These are phyloP conservation scores for Emergomyces pasteurianus DNA, from an alignment of 2,329 filamentous ascomycete species.

Conservation along the genomic window DNA sequence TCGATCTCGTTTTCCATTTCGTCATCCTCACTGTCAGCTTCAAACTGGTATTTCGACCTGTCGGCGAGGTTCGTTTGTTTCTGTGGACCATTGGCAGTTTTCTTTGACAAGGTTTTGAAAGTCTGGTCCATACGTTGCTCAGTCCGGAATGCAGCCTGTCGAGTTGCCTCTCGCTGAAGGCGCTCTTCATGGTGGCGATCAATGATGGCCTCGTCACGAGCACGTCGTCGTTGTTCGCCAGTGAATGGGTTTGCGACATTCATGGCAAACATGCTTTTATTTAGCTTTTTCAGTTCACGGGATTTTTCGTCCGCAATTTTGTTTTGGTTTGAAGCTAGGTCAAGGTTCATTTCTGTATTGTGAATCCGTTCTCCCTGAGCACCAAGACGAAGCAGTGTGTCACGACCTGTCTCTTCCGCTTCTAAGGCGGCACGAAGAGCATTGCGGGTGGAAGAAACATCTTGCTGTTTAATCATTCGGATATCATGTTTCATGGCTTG, in stretches of 20 bases:
- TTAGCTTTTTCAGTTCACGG: slow-evolving; percentile 70
- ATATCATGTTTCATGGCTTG: slow-evolving; percentile 63
- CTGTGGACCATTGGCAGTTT: slow-evolving; percentile 35
- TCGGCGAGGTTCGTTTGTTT: slow-evolving; percentile 44
- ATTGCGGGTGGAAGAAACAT: slow-evolving; percentile 60
- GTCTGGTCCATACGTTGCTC: slow-evolving; percentile 52
- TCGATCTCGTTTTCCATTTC: slow-evolving; percentile 62
- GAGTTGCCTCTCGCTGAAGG: slow-evolving; percentile 44
- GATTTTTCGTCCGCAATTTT: slow-evolving; percentile 67
- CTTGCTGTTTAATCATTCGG: slow-evolving; percentile 62
- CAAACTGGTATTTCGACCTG: slow-evolving; percentile 63
- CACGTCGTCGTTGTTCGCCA: slow-evolving; percentile 49
- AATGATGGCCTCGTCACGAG: slow-evolving; percentile 56
- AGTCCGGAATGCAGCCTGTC: slow-evolving; percentile 40
- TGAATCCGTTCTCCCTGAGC: slow-evolving; percentile 70
- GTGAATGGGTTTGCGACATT: slow-evolving; percentile 71
- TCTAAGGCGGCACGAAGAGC: slow-evolving; percentile 56
- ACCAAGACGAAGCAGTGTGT: slow-evolving; percentile 61
- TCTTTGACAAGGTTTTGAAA: slow-evolving; percentile 51
- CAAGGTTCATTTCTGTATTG: slow-evolving; percentile 72
- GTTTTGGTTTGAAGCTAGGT: slow-evolving; percentile 65
- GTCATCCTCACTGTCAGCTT: slow-evolving; percentile 60
- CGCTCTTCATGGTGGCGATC: slow-evolving; percentile 50
- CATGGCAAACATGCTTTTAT: slow-evolving; percentile 82
- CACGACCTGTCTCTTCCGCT: slow-evolving; percentile 57